Evolutionary conservation across 106 monocot genomes (phyloP).

Genomic region (Narthecium ossifragum): DNA sequence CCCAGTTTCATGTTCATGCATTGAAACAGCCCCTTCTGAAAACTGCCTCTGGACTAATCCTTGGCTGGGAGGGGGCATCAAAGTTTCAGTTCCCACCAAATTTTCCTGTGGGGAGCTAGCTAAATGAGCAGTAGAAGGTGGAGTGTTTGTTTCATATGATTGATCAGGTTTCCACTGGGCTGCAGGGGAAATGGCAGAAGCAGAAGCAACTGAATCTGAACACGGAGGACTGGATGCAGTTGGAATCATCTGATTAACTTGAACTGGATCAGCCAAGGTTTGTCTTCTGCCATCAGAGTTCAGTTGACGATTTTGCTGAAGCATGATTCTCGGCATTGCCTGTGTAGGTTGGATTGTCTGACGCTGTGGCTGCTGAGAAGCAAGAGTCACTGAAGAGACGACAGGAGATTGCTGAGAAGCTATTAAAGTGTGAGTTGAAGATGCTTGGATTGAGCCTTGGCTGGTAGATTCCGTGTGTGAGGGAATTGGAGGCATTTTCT

Average conservation of each 20-base stretch:
- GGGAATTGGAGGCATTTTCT: slow-evolving; percentile 24
- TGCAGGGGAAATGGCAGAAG: slow-evolving; percentile 24
- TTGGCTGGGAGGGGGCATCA: slow-evolving; percentile 25
- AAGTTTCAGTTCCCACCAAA: slow-evolving; percentile 29
- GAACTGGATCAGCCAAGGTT: slow-evolving; percentile 18
- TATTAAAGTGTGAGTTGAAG: slow-evolving; percentile 18
- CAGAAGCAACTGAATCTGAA: slow-evolving; percentile 30
- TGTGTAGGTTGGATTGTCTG: slow-evolving; percentile 41
- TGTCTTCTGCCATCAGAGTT: slow-evolving; percentile 37
- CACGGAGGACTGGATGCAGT: slow-evolving; percentile 17
- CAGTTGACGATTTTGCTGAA: slow-evolving; percentile 44
- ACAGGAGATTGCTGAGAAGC: slow-evolving; percentile 33
- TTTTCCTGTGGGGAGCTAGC: slow-evolving; percentile 28
- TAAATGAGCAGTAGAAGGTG: slow-evolving; percentile 16
- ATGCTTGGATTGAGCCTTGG: slow-evolving; percentile 32
- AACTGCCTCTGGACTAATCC: slow-evolving; percentile 36
- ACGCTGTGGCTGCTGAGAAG: slow-evolving; percentile 40
- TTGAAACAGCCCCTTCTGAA: slow-evolving; percentile 34
- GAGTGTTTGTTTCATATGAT: slow-evolving; percentile 28
- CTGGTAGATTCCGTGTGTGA: slow-evolving; percentile 38
- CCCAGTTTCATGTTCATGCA: slow-evolving; percentile 46
- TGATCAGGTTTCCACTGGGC: slow-evolving; percentile 53
- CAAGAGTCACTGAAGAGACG: slow-evolving; percentile 29
- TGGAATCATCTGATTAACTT: slow-evolving; percentile 32
- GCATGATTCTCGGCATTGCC: slow-evolving; percentile 38